Percentiles rank a stretch among this genome's conserved stretches.
phyloP scores from a whole-genome alignment of 495 filamentous ascomycete genomes.

The Neurospora sp. region DNA sequence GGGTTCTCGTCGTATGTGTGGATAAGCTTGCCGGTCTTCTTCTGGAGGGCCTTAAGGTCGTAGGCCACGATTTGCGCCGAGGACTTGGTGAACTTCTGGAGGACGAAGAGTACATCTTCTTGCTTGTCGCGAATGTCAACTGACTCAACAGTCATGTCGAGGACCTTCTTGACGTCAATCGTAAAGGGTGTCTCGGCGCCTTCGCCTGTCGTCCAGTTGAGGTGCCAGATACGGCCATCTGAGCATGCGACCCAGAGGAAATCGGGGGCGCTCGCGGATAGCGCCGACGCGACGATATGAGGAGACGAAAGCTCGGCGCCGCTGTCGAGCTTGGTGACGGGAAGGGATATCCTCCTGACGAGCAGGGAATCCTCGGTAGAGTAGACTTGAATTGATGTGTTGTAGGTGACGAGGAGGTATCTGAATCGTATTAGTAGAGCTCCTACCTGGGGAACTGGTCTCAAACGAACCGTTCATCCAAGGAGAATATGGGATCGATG shows the following conservation, averaged over 20 bases:
- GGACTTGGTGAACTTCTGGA: constrained; percentile 17
- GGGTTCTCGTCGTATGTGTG: constrained; percentile 22
- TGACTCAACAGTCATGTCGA: constrained; percentile 34
- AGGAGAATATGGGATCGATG: constrained; percentile 67
- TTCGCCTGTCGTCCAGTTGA: constrained; percentile 64
- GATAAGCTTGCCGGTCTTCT: constrained; percentile 17
- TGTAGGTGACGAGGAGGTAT: constrained; percentile 54
- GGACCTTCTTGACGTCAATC: constrained; percentile 27
- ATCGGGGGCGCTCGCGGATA: constrained; percentile 50
- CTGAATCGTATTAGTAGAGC: constrained; percentile 36
- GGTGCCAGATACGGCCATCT: constrained; percentile 53
- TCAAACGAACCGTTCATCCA: constrained; percentile 64
- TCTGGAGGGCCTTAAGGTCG: constrained; percentile 15
- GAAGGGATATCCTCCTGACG: constrained; percentile 48
- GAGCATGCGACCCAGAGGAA: constrained; percentile 61
- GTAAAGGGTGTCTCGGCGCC: constrained; percentile 28
- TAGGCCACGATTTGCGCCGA: constrained; percentile 35
- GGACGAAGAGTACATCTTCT: constrained; percentile 36
- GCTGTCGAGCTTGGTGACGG: constrained; percentile 12
- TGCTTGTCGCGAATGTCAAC: constrained; percentile 24
- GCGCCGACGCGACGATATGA: constrained; percentile 42
- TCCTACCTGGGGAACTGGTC: not conserved
- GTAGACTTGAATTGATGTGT: constrained; percentile 65
- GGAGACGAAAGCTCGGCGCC: constrained; percentile 11
- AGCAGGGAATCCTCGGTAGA: constrained; percentile 71